Conservation (phyloP, 192 early-diverging fungal species). For the Chytriomyces sp. region DNA sequence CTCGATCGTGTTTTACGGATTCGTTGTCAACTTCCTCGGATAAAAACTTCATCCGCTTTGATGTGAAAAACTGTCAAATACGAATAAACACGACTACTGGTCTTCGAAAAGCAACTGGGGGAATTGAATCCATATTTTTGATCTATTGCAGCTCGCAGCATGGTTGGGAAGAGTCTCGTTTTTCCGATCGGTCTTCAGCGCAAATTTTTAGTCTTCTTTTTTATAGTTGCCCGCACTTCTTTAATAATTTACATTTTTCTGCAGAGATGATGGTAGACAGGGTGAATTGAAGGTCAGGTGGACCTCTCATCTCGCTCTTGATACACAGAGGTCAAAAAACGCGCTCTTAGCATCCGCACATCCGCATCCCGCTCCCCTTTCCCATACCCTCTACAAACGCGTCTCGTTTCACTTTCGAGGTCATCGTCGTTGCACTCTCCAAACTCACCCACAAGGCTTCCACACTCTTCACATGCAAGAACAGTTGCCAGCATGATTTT, state of each 20-base stretch:
- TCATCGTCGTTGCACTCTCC: background rate
- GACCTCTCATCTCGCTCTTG: background rate
- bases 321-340: background rate
- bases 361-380: background rate
- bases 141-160: too few species aligned
- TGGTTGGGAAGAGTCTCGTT: too few species aligned
- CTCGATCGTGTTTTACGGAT: slow-evolving; percentile 83
- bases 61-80: background rate
- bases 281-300: too few species aligned
- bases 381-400: background rate
- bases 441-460: background rate
- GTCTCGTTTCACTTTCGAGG: too few species aligned
- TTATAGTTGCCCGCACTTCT: too few species aligned
- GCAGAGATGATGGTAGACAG: too few species aligned
- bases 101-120: too few species aligned
- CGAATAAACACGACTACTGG: too few species aligned
- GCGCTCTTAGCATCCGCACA: background rate
- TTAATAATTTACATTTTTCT: background rate
- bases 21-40: slow-evolving; percentile 92
- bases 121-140: too few species aligned
- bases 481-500: background rate
- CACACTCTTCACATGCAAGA: background rate
- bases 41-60: slow-evolving; percentile 47
- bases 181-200: too few species aligned
- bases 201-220: too few species aligned